Evolutionary conservation across 2,329 filamentous ascomycete species (phyloP).

Genomic region (Aureobasidium melanogenum): DNA sequence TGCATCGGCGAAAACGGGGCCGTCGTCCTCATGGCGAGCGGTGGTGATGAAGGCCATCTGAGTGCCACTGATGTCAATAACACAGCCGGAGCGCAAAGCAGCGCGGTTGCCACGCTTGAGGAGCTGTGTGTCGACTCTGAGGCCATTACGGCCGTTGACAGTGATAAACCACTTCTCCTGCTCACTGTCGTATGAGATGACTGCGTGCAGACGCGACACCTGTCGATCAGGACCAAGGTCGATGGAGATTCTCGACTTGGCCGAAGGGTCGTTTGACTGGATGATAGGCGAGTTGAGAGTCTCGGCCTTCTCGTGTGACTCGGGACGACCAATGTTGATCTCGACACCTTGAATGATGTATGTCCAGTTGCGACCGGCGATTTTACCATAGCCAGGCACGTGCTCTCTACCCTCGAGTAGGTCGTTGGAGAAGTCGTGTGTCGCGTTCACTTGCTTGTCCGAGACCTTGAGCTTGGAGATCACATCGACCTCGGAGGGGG

Average conservation of each 20-base stretch:
- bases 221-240: conserved; percentile 57
- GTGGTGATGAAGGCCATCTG: conserved; percentile 99
- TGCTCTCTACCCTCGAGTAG: conserved; percentile 37
- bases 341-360: conserved; percentile 71
- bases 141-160: conserved; percentile 85
- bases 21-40: conserved; percentile 61
- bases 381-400: conserved; percentile 65
- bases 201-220: conserved; percentile 41
- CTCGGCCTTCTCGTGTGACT: conserved; percentile 24
- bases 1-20: conserved; percentile 47
- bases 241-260: conserved; percentile 59
- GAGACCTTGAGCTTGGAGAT: conserved; percentile 35
- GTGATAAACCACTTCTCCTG: conserved; percentile 65
- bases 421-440: conserved; percentile 47
- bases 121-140: conserved; percentile 68
- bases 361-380: conserved; percentile 74
- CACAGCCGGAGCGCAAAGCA: conserved; percentile 71
- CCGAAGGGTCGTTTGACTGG: conserved; percentile 21
- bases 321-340: conserved; percentile 65
- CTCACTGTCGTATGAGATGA: conserved; percentile 38
- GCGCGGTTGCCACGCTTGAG: conserved; percentile 59
- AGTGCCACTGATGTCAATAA: conserved; percentile 82
- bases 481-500: conserved; percentile 34
- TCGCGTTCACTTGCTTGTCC: conserved; percentile 45
- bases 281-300: conserved; percentile 16